Base-by-base conservation (phyloP, 257 asterid genomes). In the Galeopsis tetrahit region DNA sequence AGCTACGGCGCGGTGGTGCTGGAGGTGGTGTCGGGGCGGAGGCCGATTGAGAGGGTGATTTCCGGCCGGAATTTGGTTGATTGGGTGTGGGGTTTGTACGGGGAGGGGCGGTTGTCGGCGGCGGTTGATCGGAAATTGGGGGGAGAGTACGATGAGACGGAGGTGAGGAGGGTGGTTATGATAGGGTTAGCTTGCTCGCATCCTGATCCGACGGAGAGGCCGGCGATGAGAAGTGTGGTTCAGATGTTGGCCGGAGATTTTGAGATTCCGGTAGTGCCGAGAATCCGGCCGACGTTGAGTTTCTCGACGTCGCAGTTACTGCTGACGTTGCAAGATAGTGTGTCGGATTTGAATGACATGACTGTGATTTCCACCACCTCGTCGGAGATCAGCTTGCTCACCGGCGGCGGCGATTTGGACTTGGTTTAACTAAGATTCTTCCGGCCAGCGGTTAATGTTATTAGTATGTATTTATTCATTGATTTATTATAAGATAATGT, bases 11-110 rank as follows among this genome's bases (percentile, higher is more conserved):
- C 96, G 1, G 94, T 92, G 77, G 92, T 86, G 53, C 81, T 90
- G 0, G 98, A 92, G 82, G 98, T 92, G 82, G 96, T 85, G 6
- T 78, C 89, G 15, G 98, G 98, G 43, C 81, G 96, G 67, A 74
- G 98, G 82, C 92, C 96, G 1, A 92, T 92, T 2, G 93, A 88
- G 77, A 82, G 74, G 75, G 91, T 59, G 7, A 82, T 75, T 13
- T 82, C 66, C 44, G 70, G 79, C 21, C 63, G 87, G 56, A 90
- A 86, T 70, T 63, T 92, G 73, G 95, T 90, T 64, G 98, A 92
- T 17, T 92, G 98, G 98, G 96, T 88, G 14, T 92, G 98, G 98
- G 74, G 90, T 6, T 76, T 92, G 74, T 85, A 92, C 44, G 63
- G 87, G 10, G 96, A 90, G 42, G 93, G 87, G 65, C 75, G 80